phyloP scores from a whole-genome alignment of 2,329 filamentous ascomycete species.

The Calonectria pseudoturangicola region DNA sequence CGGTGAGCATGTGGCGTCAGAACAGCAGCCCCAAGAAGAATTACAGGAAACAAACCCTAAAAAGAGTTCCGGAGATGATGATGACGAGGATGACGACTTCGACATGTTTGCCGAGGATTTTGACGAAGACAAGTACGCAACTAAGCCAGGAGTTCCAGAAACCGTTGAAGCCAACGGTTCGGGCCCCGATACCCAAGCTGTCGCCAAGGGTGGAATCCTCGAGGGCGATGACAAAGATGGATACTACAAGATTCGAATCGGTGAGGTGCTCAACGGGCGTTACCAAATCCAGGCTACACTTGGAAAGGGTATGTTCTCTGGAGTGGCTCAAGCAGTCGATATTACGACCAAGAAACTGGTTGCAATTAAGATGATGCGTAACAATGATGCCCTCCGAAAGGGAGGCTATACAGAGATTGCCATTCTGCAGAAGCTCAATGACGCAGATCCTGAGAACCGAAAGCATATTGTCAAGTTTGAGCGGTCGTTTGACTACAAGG shows the following conservation, averaged over 20 bases:
- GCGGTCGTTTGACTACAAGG: slow-evolving; percentile 93
- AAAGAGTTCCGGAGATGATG: slow-evolving; percentile 62
- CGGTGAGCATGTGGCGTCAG: slow-evolving; percentile 62
- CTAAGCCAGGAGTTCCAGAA: slow-evolving; percentile 63
- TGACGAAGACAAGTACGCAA: slow-evolving; percentile 79
- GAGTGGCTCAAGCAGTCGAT: slow-evolving; percentile 92
- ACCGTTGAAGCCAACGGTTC: slow-evolving; percentile 66
- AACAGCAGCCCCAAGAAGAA: slow-evolving; percentile 53
- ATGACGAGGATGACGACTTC: slow-evolving; percentile 82
- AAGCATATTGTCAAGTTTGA: slow-evolving; percentile 94
- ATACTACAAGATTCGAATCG: slow-evolving; percentile 95
- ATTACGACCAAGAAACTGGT: slow-evolving; percentile 84
- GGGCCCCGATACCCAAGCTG: slow-evolving; percentile 71
- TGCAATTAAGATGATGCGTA: slow-evolving; percentile 97
- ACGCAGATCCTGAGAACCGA: slow-evolving; percentile 89
- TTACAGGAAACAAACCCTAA: slow-evolving; percentile 53
- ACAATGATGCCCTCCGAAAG: slow-evolving; percentile 94
- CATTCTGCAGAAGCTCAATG: slow-evolving; percentile 90
- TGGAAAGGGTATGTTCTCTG: slow-evolving; percentile 96
- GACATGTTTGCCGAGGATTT: slow-evolving; percentile 95
- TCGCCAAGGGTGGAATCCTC: slow-evolving; percentile 84
- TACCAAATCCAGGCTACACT: slow-evolving; percentile 93
- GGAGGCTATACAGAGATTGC: slow-evolving; percentile 96
- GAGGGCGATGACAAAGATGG: slow-evolving; percentile 96
- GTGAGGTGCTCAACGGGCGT: slow-evolving; percentile 90